Conservation (phyloP, 2,329 filamentous ascomycete species). For the Nigrospora sphaerica region DNA sequence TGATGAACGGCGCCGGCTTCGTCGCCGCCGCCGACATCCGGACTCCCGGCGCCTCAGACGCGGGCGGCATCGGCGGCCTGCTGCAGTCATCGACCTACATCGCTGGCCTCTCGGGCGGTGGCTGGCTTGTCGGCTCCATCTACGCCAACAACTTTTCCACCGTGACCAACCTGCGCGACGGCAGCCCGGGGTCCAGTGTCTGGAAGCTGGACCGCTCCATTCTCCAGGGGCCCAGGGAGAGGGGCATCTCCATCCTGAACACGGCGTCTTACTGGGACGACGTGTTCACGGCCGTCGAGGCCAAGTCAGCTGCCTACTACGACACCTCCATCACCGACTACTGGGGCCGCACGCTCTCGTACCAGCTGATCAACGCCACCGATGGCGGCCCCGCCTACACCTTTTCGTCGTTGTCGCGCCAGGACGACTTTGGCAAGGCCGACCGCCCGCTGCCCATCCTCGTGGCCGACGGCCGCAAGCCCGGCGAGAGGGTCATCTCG, state of each 20-base stretch:
- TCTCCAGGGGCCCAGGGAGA: constrained; percentile 22
- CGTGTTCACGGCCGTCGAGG: constrained; percentile 48
- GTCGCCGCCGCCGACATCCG: constrained; percentile 63
- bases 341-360: constrained; percentile 64
- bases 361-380: constrained; percentile 62
- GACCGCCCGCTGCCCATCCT: constrained; percentile 67
- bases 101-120: constrained; percentile 65
- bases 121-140: constrained; percentile 69
- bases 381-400: constrained; percentile 64
- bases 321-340: constrained; percentile 64
- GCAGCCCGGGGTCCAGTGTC: constrained; percentile 14
- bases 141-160: constrained; percentile 72
- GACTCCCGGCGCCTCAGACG: constrained; percentile 49
- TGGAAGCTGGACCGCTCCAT: constrained; percentile 30
- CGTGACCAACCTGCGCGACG: constrained; percentile 32
- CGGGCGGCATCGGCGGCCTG: constrained; percentile 60
- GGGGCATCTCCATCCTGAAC: constrained; percentile 16
- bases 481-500: constrained; percentile 53
- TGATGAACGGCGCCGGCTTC: constrained; percentile 64
- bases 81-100: constrained; percentile 67
- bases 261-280: constrained; percentile 52
- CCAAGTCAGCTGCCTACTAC: constrained; percentile 58
- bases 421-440: constrained; percentile 54
- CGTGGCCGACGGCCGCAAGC: constrained; percentile 60
- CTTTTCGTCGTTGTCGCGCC: constrained; percentile 63